These are phyloP conservation scores for Monosporascus ibericus DNA, from an alignment of 2,329 filamentous ascomycete genomes.

Conservation along the genomic window DNA sequence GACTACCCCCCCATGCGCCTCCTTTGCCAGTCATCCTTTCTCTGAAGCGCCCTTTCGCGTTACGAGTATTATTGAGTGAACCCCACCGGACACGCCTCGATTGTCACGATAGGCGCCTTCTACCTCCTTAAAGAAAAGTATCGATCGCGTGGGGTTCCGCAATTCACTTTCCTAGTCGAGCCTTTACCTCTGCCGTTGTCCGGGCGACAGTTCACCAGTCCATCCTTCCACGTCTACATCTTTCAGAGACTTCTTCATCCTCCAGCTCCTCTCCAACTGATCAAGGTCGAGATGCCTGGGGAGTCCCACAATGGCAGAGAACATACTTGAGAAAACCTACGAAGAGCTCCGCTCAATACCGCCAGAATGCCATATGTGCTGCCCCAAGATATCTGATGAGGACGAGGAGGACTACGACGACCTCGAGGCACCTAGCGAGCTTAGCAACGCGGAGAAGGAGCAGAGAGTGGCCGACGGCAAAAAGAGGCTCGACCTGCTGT, in stretches of 20 bases:
- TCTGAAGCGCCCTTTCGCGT: not conserved
- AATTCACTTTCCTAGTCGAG: too few relatives aligned
- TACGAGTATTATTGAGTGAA: not conserved
- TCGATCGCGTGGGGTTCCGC: too few relatives aligned
- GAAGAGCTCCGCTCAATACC: constrained; percentile 25
- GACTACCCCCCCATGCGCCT: not conserved
- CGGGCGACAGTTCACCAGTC: too few relatives aligned
- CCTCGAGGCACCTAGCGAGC: constrained; percentile 36
- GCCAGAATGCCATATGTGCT: constrained; percentile 57
- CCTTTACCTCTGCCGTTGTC: too few relatives aligned
- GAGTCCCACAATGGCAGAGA: not conserved
- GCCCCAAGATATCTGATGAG: constrained; percentile 56
- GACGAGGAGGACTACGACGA: constrained; percentile 61
- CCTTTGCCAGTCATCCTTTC: not conserved
- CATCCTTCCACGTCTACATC: not conserved
- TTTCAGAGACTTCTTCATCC: not conserved
- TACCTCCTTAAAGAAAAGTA: too few relatives aligned
- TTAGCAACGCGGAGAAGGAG: constrained; percentile 45
- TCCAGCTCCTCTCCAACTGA: not conserved
- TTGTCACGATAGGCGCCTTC: too few relatives aligned
- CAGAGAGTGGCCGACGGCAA: constrained; percentile 49
- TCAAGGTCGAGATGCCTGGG: not conserved
- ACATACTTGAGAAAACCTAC: not conserved
- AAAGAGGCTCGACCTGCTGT: constrained; percentile 53
- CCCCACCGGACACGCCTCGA: not conserved